These are phyloP conservation scores for Leptodermis oblonga DNA, from an alignment of 257 asterid species.

Conservation along the genomic window DNA sequence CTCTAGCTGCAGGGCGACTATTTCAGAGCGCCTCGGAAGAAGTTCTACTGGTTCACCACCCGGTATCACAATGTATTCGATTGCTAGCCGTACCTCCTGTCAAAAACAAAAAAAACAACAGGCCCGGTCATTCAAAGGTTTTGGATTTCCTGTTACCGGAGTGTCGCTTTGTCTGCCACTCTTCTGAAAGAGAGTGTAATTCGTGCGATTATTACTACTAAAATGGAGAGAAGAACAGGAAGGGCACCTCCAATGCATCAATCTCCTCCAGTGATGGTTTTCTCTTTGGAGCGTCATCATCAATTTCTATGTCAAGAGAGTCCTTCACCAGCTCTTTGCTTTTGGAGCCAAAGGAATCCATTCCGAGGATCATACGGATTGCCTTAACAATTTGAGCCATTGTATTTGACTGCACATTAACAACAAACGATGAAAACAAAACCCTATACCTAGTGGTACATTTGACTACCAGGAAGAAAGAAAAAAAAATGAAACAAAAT, in stretches of 20 bases:
- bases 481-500: not conserved
- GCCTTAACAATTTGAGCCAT: conserved; percentile 99
- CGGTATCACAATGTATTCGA: conserved; percentile 94
- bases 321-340: conserved; percentile 37
- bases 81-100: conserved; percentile 94
- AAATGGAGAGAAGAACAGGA: too few species aligned
- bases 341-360: conserved; percentile 52
- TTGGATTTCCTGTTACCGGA: not conserved
- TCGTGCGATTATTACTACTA: too few species aligned
- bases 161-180: not conserved
- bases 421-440: not conserved
- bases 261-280: conserved; percentile 94
- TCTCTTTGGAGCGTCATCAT: conserved; percentile 80
- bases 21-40: conserved; percentile 91
- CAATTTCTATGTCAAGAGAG: conserved; percentile 59
- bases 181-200: too few species aligned
- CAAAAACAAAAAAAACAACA: not conserved
- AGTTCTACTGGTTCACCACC: conserved; percentile 97
- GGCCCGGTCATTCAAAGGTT: not conserved
- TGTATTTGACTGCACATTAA: conserved; percentile 60
- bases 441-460: too few species aligned
- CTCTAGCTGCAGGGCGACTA: conserved; percentile 85
- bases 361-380: conserved; percentile 75
- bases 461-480: not conserved
- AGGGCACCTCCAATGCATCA: conserved; percentile 93